Evolutionary conservation across 2,329 filamentous ascomycete species (phyloP).

Genomic region (Stachybotrys elegans): DNA sequence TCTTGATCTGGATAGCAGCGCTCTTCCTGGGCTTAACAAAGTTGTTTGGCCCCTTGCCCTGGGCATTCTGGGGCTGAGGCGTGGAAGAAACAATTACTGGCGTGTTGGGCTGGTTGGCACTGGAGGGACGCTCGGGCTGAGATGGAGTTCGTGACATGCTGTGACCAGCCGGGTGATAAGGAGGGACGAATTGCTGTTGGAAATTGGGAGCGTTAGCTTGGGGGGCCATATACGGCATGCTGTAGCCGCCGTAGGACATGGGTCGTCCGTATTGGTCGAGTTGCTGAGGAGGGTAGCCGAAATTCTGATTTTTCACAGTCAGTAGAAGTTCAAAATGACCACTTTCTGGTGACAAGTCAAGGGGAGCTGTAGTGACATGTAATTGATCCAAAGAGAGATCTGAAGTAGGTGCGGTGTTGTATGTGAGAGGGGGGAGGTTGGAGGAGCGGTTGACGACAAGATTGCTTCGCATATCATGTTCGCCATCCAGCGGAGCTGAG

Average conservation of each 20-base stretch:
- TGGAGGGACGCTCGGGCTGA: slow-evolving; percentile 64
- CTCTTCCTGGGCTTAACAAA: slow-evolving; percentile 59
- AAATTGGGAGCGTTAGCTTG: slow-evolving; percentile 46
- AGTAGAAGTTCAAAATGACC: slow-evolving; percentile 70
- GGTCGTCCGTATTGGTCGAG: slow-evolving; percentile 34
- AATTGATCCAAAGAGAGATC: too few relatives aligned
- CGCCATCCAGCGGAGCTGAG: slow-evolving; percentile 28
- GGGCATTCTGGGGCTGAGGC: slow-evolving; percentile 59
- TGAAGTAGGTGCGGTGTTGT: not conserved
- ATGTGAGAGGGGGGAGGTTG: not conserved
- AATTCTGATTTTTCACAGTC: slow-evolving; percentile 64
- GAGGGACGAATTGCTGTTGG: slow-evolving; percentile 39
- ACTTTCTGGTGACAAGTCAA: slow-evolving; percentile 64
- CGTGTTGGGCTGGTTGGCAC: slow-evolving; percentile 57
- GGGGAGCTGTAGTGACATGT: slow-evolving; percentile 21
- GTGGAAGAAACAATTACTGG: slow-evolving; percentile 58
- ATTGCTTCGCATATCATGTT: slow-evolving; percentile 16
- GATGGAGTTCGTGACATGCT: slow-evolving; percentile 81
- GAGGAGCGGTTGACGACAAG: slow-evolving; percentile 7
- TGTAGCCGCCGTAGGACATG: slow-evolving; percentile 37
- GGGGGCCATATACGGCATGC: slow-evolving; percentile 46
- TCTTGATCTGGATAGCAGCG: slow-evolving; percentile 78
- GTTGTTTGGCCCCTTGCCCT: slow-evolving; percentile 40
- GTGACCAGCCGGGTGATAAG: slow-evolving; percentile 49
- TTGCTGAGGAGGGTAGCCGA: slow-evolving; percentile 44